Percentiles rank a stretch among this genome's conserved stretches.
Evolutionary conservation across 164 flowering plant genomes (phyloP).

Genomic region (Stephania cephalantha): DNA sequence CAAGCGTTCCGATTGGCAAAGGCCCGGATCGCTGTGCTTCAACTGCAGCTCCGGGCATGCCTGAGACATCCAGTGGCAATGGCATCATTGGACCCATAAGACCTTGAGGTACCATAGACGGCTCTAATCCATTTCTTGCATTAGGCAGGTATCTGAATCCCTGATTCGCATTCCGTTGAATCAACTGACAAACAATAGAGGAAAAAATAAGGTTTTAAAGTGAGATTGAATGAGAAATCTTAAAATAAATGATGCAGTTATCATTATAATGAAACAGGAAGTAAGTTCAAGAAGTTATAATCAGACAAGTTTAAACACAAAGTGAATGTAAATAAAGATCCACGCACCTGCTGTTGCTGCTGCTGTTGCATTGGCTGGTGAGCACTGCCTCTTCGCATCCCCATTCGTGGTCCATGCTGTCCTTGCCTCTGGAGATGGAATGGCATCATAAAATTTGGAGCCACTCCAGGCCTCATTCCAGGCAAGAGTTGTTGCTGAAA

Average conservation of each 20-base stretch:
- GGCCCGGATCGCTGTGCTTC: slow-evolving; percentile 38
- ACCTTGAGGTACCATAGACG: slow-evolving; percentile 48
- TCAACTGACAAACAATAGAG: slow-evolving; percentile 16
- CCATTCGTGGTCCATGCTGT: slow-evolving; percentile 54
- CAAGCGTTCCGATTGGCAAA: slow-evolving; percentile 45
- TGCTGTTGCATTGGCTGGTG: slow-evolving; percentile 35
- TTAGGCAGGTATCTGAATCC: slow-evolving; percentile 47
- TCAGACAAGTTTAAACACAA: neutral
- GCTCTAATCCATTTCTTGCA: slow-evolving; percentile 45
- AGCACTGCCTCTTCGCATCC: slow-evolving; percentile 48
- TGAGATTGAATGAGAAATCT: neutral
- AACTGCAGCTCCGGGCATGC: slow-evolving; percentile 29
- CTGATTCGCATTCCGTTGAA: slow-evolving; percentile 46
- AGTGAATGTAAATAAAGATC: neutral
- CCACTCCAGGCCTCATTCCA: slow-evolving; percentile 60
- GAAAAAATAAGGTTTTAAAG: neutral
- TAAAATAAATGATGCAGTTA: neutral
- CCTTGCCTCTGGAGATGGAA: slow-evolving; percentile 61
- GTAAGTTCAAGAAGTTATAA: neutral
- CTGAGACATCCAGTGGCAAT: slow-evolving; percentile 39
- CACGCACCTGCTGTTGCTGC: slow-evolving; percentile 31
- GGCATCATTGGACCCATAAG: slow-evolving; percentile 44
- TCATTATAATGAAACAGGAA: neutral
- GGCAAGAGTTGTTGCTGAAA: slow-evolving; percentile 66
- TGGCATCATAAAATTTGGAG: slow-evolving; percentile 58